Evolutionary conservation across 768 basidiomycete genomes (phyloP).

Genomic region (Auriscalpium orientale): DNA sequence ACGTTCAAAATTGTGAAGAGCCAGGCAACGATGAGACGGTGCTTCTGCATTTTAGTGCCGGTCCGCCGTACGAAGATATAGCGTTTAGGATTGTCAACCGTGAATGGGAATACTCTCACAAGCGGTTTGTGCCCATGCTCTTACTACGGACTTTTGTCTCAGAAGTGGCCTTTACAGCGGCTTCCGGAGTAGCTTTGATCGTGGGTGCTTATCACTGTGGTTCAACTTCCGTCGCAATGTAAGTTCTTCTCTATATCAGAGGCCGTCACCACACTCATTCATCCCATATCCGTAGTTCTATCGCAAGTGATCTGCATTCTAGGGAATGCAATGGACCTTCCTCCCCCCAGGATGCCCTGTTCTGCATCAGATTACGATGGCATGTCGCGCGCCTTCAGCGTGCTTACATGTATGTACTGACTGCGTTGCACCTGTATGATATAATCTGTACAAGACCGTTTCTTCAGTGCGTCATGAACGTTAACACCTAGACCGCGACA

Average conservation of each 20-base stretch:
- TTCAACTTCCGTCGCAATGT: constrained; percentile 95
- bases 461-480: no score
- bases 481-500: no score
- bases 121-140: constrained; percentile 47
- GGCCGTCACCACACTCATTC: constrained; percentile 4
- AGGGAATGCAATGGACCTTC: not conserved
- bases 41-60: constrained; percentile 87
- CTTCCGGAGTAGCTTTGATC: constrained; percentile 94
- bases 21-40: constrained; percentile 94
- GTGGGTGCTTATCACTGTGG: constrained; percentile 93
- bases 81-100: constrained; percentile 96
- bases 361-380: no score
- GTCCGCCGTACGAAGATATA: constrained; percentile 97
- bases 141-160: constrained; percentile 3
- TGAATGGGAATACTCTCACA: constrained; percentile 98
- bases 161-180: constrained; percentile 45
- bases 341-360: no score
- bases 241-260: constrained; percentile 25
- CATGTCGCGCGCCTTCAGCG: no score
- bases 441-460: no score
- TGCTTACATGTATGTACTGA: no score
- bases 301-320: constrained; percentile 47
- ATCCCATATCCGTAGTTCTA: constrained; percentile 48
- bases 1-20: constrained; percentile 93
- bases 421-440: no score